Base-by-base conservation (phyloP, 148 eudicot species). In the Heliosperma pusillum region DNA sequence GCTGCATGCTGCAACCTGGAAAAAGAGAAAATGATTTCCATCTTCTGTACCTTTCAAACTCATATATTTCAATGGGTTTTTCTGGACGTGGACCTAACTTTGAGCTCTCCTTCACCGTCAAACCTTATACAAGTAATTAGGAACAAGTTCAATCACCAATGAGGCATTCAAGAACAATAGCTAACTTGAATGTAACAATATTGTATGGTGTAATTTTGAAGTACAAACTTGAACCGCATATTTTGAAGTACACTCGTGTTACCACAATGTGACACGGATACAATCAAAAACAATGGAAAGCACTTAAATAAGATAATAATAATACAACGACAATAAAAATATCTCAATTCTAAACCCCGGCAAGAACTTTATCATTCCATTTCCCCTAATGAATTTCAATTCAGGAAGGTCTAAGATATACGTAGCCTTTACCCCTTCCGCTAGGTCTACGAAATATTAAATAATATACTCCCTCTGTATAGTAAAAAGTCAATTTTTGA, bases 31-130 rank as follows among this genome's bases (percentile, higher is more conserved):
- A 47, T 45, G 45, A 66, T 56, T 66, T 53, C 40, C 40, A 58
- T 25, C 24, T 66, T 25, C 36, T 16, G 21, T 86, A 92, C 98
- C 98, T 77, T 82, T 95, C 98, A 87, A 90, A 95, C 80, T 95
- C 98, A 66, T 95, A 95, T 62, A 95, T 90, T 88, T 95, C 93
- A 69, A 95, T 90, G 76, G 97, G 92, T 82, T 90, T 87, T 77
- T 85, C 93, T 19, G 98, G 98, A 47, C 97, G 93, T 66, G 98
- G 93, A 76, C 98, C 98, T 82, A 92, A 62, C 25, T 88, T 92
- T 69, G 89, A 88, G 58, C 83, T 88, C 86, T 95, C 98, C 82
- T 92, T 92, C 71, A 92, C 77, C 80, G 86, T 90, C 66, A 75
- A 92, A 77, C 97, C 98, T 91, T 58, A 71, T n/a, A 30, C 24